Conservation (phyloP, 345 rosid genomes). For the Arabidopsis thaliana region TAIR10.1 NC_003070.9:10355501-10356000, state of each 20-base stretch:
- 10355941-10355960: conserved; percentile 17
- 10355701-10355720: not conserved
- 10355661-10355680: not conserved
- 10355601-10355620: conserved; percentile 15
- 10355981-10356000: conserved; percentile 79
- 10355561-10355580: conserved; percentile 30
- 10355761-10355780: conserved; percentile 37
- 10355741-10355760: conserved; percentile 20
- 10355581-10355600: conserved; percentile 10
- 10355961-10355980: conserved; percentile 90
- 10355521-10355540: conserved; percentile 12
- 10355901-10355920: conserved; percentile 6
- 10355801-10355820: conserved; percentile 37
- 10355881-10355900: not conserved
- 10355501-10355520: conserved; percentile 31
- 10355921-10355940: conserved; percentile 9
- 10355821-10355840: conserved; percentile 33
- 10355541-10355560: conserved; percentile 42
- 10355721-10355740: not conserved
- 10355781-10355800: conserved; percentile 29
- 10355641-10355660: not conserved
- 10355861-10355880: conserved; percentile 28
- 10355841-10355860: conserved; percentile 14
- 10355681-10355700: not conserved
- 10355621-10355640: not conserved